phyloP scores from a whole-genome alignment of 2,329 filamentous ascomycete species.

The Ciborinia camelliae region DNA sequence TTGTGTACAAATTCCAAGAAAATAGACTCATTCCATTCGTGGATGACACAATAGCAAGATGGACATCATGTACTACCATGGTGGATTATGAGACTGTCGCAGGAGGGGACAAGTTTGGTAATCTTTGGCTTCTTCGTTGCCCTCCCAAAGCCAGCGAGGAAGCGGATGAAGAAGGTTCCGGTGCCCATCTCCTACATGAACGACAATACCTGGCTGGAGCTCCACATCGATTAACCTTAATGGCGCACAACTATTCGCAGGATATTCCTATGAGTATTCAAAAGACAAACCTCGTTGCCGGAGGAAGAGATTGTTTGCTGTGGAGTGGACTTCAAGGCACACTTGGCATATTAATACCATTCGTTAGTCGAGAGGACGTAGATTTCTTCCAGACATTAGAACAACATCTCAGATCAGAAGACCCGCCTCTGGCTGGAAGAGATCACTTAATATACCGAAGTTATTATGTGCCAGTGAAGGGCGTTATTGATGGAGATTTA shows the following conservation, averaged over 20 bases:
- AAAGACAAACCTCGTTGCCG: slow-evolving; percentile 85
- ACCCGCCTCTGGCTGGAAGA: slow-evolving; percentile 81
- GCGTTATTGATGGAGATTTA: slow-evolving; percentile 92
- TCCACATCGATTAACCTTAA: slow-evolving; percentile 76
- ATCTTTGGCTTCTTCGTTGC: slow-evolving; percentile 87
- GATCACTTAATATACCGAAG: slow-evolving; percentile 95
- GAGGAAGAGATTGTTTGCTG: slow-evolving; percentile 84
- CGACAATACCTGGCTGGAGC: slow-evolving; percentile 87
- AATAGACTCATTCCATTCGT: slow-evolving; percentile 92
- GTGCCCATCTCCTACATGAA: slow-evolving; percentile 86
- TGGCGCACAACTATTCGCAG: slow-evolving; percentile 86
- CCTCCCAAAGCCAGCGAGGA: slow-evolving; percentile 82
- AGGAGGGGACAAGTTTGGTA: slow-evolving; percentile 96
- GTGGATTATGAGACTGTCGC: slow-evolving; percentile 95
- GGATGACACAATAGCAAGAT: slow-evolving; percentile 84
- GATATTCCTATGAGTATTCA: slow-evolving; percentile 89
- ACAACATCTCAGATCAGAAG: slow-evolving; percentile 79
- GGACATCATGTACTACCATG: slow-evolving; percentile 89
- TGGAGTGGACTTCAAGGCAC: slow-evolving; percentile 96
- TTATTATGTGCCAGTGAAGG: slow-evolving; percentile 96
- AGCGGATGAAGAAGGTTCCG: slow-evolving; percentile 87
- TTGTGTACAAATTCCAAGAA: slow-evolving; percentile 88
- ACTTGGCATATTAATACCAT: slow-evolving; percentile 88
- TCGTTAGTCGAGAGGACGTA: slow-evolving; percentile 85
- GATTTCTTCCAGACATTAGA: slow-evolving; percentile 98